Percentiles rank a stretch among this genome's conserved stretches.
phyloP scores from a whole-genome alignment of 2,329 filamentous ascomycete species.

The Penicillium sp. region DNA sequence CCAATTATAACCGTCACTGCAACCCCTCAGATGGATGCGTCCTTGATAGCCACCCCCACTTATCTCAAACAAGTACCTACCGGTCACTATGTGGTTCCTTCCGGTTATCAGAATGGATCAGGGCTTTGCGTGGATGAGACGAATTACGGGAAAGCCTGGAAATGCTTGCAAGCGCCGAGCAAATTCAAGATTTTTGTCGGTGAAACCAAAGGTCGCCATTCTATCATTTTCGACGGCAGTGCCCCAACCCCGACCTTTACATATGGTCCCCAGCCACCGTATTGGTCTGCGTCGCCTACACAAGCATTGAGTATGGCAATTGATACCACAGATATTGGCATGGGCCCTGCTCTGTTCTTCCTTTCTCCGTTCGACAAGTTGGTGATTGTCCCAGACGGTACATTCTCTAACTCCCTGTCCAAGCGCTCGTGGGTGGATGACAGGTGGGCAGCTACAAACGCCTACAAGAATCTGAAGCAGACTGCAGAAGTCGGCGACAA shows the following conservation, averaged over 20 bases:
- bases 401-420: conserved; percentile 30
- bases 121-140: conserved; percentile 50
- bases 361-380: conserved; percentile 62
- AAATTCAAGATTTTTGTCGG: conserved; percentile 32
- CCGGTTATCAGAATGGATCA: conserved; percentile 48
- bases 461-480: conserved; percentile 37
- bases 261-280: conserved; percentile 63
- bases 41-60: conserved; percentile 47
- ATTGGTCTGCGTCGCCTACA: conserved; percentile 38
- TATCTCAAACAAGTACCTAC: conserved; percentile 49
- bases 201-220: conserved; percentile 24
- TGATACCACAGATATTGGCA: conserved; percentile 55
- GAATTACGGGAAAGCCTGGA: conserved; percentile 51
- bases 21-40: conserved; percentile 50
- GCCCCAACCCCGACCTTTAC: conserved; percentile 43
- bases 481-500: conserved; percentile 54
- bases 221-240: conserved; percentile 42
- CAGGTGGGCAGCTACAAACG: conserved; percentile 18
- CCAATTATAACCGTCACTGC: conserved; percentile 49
- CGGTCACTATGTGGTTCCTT: conserved; percentile 50
- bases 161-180: conserved; percentile 43
- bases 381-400: conserved; percentile 51
- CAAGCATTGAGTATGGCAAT: conserved; percentile 54
- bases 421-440: conserved; percentile 30
- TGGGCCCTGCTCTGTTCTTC: conserved; percentile 65